phyloP scores from a whole-genome alignment of 2,329 filamentous ascomycete species.

The Sporothrix phasma region DNA sequence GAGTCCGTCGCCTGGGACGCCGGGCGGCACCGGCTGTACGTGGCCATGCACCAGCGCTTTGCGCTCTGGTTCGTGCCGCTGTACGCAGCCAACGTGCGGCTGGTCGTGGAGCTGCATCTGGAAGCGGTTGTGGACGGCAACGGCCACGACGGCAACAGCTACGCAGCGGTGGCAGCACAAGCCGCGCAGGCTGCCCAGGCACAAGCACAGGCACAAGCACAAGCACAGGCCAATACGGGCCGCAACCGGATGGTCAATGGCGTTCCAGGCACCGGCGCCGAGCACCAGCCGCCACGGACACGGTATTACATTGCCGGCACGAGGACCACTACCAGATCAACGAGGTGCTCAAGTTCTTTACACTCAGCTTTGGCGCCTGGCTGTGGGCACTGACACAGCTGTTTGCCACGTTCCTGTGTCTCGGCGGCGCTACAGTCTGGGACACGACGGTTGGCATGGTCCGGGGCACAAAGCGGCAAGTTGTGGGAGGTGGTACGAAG shows the following conservation, averaged over 20 bases:
- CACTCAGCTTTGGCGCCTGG: constrained; percentile 46
- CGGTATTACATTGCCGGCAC: constrained; percentile 67
- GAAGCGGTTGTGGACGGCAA: constrained; percentile 21
- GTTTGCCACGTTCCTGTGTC: constrained; percentile 53
- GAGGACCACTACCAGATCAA: constrained; percentile 74
- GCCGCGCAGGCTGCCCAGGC: not conserved
- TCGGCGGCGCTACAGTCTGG: constrained; percentile 39
- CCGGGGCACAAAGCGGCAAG: not conserved
- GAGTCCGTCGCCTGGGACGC: constrained; percentile 61
- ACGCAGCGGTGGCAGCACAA: constrained; percentile 8
- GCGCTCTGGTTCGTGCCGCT: constrained; percentile 68
- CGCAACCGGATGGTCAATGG: not conserved
- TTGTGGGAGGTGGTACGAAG: not conserved
- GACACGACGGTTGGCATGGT: not conserved
- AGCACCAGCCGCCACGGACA: constrained; percentile 15
- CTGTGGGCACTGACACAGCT: constrained; percentile 37
- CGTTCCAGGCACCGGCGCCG: constrained; percentile 1
- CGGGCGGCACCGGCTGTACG: constrained; percentile 56
- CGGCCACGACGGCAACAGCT: constrained; percentile 12
- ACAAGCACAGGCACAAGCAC: not conserved
- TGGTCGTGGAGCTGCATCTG: constrained; percentile 60
- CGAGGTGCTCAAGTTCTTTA: constrained; percentile 64
- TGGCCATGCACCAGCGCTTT: constrained; percentile 65
- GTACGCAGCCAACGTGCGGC: constrained; percentile 55
- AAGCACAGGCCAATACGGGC: not conserved